Base-by-base conservation (phyloP, 495 filamentous ascomycete species). In the Jackrogersella minutella region DNA sequence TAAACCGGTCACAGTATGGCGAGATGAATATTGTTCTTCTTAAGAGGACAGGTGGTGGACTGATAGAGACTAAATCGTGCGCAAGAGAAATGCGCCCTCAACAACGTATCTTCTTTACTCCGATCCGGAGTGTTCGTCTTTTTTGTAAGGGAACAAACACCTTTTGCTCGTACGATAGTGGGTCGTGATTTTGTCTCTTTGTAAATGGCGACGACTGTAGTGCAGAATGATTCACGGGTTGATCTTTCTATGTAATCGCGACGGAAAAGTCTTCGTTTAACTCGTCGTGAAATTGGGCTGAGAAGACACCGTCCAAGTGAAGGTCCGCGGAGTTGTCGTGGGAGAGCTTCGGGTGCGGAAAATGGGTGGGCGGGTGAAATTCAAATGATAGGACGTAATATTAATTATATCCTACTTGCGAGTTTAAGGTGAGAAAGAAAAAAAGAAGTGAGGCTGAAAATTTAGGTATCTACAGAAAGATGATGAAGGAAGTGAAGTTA, bases 401-500 rank as follows among this genome's bases (percentile, higher is more conserved):
- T 49, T 31, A 49, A 9, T 16, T 49, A 14, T n/a, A 17, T 7
- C n/a, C 24, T 30, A 31, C n/a, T 49, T 49, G 5, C 3, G 13
- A 17, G 6, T 9, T 24, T 10, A 31, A n/a, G 26, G 44, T 30
- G 16, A n/a, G 4, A 10, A 10, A 37, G 17, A 21, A 14, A n/a
- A n/a, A n/a, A 26, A 39, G 13, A 37, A 33, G 13, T 39, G 17
- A 53, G 31, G 19, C 19, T 37, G 39, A 46, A 58, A 14, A 30
- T 28, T 8, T 43, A 30, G 40, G 55, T 49, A 30, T 37, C 56
- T 22, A 22, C 2, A 10, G 19, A 21, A 49, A 40, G 56, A 49
- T 59, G 40, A 59, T 41, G 52, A 56, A 30, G 26, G 26, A 30
- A 30, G 43, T 37, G 30, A 49, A 59, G 43, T 47, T 22, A 13